Evolutionary conservation across 352 stramenopile genomes (phyloP).

Genomic region (Phytophthora boehmeriae): DNA sequence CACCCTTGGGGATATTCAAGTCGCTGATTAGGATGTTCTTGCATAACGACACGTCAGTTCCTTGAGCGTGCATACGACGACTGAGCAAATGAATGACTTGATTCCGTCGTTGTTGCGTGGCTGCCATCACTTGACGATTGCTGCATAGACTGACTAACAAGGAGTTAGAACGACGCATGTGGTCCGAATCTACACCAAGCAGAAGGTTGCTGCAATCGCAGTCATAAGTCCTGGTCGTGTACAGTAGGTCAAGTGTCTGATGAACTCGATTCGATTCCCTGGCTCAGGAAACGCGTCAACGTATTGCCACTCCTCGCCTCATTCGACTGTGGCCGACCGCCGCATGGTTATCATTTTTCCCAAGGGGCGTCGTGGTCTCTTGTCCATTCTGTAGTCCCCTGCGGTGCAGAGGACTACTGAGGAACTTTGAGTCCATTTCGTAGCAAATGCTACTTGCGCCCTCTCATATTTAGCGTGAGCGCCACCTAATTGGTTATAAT

Average conservation of each 20-base stretch:
- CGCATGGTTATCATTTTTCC: not conserved
- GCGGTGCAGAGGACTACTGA: too few species aligned
- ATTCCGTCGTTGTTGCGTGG: constrained; percentile 1
- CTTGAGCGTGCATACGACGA: constrained; percentile 31
- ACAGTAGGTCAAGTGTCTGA: not conserved
- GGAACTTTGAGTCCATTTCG: not conserved
- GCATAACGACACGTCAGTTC: constrained; percentile 32
- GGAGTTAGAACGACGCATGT: too few species aligned
- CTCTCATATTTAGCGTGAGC: too few species aligned
- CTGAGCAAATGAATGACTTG: not conserved
- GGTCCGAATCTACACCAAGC: not conserved
- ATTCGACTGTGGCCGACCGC: too few species aligned
- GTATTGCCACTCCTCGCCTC: not conserved
- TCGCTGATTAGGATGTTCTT: constrained; percentile 38
- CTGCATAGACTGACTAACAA: not conserved
- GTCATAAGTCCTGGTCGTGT: not conserved
- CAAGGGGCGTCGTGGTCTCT: not conserved
- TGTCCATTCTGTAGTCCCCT: not conserved
- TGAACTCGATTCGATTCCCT: not conserved
- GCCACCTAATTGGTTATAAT: not conserved
- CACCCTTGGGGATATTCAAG: constrained; percentile 34
- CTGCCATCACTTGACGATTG: constrained; percentile 3
- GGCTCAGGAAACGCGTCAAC: not conserved
- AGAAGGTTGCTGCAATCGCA: not conserved
- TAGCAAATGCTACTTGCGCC: too few species aligned